phyloP scores from a whole-genome alignment of 2,329 filamentous ascomycete species.

The Macrophomina tecta region DNA sequence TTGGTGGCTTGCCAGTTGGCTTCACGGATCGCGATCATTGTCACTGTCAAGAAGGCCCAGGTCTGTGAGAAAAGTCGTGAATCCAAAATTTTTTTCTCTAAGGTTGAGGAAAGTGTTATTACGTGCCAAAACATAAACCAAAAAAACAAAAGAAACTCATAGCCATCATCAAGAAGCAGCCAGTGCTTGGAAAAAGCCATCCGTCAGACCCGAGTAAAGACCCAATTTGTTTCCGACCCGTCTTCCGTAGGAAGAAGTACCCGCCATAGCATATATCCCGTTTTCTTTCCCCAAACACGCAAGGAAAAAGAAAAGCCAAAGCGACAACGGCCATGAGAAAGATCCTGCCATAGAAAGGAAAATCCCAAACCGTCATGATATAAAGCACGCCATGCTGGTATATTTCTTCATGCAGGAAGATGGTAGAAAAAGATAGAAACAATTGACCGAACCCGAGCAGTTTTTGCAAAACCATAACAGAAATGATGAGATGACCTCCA shows the following conservation, averaged over 20 bases:
- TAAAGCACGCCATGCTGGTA: constrained; percentile 16
- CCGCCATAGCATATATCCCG: constrained; percentile 6
- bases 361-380: constrained; percentile 14
- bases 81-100: constrained; percentile 11
- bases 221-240: constrained; percentile 19
- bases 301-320: constrained; percentile 10
- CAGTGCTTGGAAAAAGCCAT: constrained; percentile 26
- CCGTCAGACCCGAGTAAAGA: constrained; percentile 17
- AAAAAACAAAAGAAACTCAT: constrained; percentile 26
- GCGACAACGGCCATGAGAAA: constrained; percentile 7
- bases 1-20: background rate
- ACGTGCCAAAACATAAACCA: constrained; percentile 14
- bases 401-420: constrained; percentile 20
- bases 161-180: constrained; percentile 22
- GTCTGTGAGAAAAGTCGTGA: constrained; percentile 13
- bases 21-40: background rate
- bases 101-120: constrained; percentile 14
- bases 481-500: constrained; percentile 26
- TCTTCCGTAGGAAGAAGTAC: constrained; percentile 6
- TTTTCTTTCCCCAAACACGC: constrained; percentile 12
- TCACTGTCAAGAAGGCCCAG: background rate
- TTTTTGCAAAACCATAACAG: constrained; percentile 21
- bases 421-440: constrained; percentile 23
- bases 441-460: constrained; percentile 17
- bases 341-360: constrained; percentile 15